Conservation (phyloP, 2,329 filamentous ascomycete species). For the Colletotrichum simmondsii region DNA sequence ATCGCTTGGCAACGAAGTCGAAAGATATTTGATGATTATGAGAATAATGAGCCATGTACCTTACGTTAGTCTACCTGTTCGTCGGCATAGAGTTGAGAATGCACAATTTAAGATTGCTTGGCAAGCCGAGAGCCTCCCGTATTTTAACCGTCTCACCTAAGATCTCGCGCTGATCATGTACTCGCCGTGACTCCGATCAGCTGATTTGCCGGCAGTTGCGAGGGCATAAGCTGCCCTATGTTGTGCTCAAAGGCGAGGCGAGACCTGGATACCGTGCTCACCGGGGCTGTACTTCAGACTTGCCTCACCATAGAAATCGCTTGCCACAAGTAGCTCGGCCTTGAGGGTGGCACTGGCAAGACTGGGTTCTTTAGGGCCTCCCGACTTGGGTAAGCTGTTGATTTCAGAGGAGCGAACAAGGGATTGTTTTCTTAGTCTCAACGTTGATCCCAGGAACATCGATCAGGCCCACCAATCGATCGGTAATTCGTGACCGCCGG, state of each 20-base stretch:
- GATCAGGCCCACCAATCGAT: neutral
- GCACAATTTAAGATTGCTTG: neutral
- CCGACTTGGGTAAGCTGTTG: neutral
- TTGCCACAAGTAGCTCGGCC: neutral
- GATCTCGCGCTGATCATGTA: neutral
- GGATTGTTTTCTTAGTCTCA: neutral
- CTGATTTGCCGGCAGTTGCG: neutral
- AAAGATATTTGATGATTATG: constrained; percentile 38
- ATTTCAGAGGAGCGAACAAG: neutral
- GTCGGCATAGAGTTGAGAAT: neutral
- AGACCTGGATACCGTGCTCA: neutral
- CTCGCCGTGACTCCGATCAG: neutral
- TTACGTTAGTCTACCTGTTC: neutral
- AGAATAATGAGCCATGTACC: neutral
- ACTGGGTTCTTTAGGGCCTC: neutral
- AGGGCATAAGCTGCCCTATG: neutral
- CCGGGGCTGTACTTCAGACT: neutral
- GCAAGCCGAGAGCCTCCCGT: neutral
- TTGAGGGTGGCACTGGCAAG: neutral
- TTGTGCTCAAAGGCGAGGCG: neutral
- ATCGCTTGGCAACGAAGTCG: constrained; percentile 35
- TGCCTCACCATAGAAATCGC: neutral
- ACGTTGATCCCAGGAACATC: neutral
- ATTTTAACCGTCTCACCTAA: neutral
- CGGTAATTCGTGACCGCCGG: neutral